Base-by-base conservation (phyloP, 163 green algal species). In the Prototheca wickerhamii region DNA sequence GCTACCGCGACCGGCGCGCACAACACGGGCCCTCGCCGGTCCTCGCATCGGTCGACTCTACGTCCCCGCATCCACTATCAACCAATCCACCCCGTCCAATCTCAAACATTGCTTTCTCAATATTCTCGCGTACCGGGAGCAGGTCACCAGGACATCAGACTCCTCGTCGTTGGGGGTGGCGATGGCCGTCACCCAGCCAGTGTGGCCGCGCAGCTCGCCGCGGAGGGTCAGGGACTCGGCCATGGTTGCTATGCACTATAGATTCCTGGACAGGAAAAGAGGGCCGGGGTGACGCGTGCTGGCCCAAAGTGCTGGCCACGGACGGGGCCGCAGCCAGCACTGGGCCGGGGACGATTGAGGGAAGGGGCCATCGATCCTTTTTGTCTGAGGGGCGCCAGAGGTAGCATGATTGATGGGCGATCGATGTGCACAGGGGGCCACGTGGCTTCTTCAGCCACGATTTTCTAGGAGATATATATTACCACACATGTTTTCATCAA, bases 111-210 rank as follows among this genome's bases (percentile, higher is more conserved):
- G 37, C 46, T 54, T 25, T 54, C 46, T 30, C 5, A n/a, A n/a
- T n/a, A n/a, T n/a, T 18, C 20, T 18, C 46, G 46, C 66, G 32
- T 54, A 95, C 82, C 92, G 81, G 28, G 91, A 98, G 21, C 84
- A 82, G 21, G 92, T 94, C 71, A 99, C 78, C 65, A 99, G 81
- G 10, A 86, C 89, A 76, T 98, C 92, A 51, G 80, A 90, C 79
- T 84, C 84, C 49, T 86, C 87, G 81, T 99, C 92, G 55, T 98
- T 75, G n/a, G 94, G 94, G 31, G 86, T 90, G 40, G 93, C 92
- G 57, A 99, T 95, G 72, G 82, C 69, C 37, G 91, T 98, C 46
- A 97, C 91, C 91, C 91, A 96, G n/a, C 58, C 68, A 30, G 59
- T 69, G 75, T 91, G 87, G 61, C 87, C 90, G 79, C 91, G 88